These are phyloP conservation scores for Gigaspora rosea DNA, from an alignment of 192 early-diverging fungal genomes.

Conservation along the genomic window DNA sequence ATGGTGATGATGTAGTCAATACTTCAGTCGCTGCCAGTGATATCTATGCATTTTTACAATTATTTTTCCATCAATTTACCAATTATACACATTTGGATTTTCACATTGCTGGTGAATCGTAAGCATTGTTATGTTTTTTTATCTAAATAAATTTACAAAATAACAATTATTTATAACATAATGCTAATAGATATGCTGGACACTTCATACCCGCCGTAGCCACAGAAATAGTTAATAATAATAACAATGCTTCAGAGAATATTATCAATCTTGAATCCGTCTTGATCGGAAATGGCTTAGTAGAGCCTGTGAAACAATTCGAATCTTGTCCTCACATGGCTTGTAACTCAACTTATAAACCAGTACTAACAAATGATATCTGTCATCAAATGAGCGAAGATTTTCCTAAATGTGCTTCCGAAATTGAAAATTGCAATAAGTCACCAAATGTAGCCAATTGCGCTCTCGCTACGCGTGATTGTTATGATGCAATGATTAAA, in stretches of 20 bases:
- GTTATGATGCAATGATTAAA: slow-evolving; percentile 77
- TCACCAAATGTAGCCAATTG: slow-evolving; percentile 76
- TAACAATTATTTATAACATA: not conserved
- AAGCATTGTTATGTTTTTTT: slow-evolving; percentile 20
- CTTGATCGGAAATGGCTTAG: slow-evolving; percentile 90
- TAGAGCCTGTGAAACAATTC: slow-evolving; percentile 87
- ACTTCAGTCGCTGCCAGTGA: slow-evolving; percentile 84
- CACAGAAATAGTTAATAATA: slow-evolving; percentile 67
- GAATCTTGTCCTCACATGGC: slow-evolving; percentile 82
- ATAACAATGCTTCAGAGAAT: slow-evolving; percentile 59
- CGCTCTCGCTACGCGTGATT: slow-evolving; percentile 81
- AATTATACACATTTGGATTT: slow-evolving; percentile 79
- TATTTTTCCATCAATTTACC: slow-evolving; percentile 84
- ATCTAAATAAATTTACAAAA: too few species aligned
- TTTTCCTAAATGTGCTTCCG: slow-evolving; percentile 72
- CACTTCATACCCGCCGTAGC: slow-evolving; percentile 95
- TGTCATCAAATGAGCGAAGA: slow-evolving; percentile 76
- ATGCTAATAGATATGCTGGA: slow-evolving; percentile 64
- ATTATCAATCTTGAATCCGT: slow-evolving; percentile 73
- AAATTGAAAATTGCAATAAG: slow-evolving; percentile 82
- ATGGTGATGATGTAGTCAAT: slow-evolving; percentile 72
- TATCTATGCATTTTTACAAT: slow-evolving; percentile 90
- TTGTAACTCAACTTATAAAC: slow-evolving; percentile 72
- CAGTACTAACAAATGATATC: slow-evolving; percentile 72
- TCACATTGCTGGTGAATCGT: slow-evolving; percentile 85